Conservation (phyloP, 2,329 filamentous ascomycete species). For the Botrytis sinoallii region DNA sequence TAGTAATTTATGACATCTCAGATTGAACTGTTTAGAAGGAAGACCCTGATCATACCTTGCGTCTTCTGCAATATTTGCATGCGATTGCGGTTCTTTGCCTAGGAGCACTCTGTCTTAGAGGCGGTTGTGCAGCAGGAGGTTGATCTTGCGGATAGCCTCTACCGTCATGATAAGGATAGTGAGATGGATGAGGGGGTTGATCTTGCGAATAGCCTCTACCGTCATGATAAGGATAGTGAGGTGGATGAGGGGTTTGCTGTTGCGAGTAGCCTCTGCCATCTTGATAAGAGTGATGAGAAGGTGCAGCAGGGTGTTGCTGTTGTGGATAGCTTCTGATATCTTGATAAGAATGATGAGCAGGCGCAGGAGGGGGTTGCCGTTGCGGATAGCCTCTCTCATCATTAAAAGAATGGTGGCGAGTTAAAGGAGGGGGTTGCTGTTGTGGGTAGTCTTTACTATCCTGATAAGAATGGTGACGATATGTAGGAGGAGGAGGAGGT, state of each 20-base stretch:
- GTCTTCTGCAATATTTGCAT: slow-evolving; percentile 56
- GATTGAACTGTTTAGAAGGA: neutral
- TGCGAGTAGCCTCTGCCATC: slow-evolving; percentile 3
- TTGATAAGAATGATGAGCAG: neutral
- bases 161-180: slow-evolving; percentile 19
- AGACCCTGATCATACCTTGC: slow-evolving; percentile 47
- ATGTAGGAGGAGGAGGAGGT: too few species aligned
- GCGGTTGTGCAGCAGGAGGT: slow-evolving; percentile 13
- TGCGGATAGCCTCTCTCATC: neutral
- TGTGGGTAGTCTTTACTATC: neutral
- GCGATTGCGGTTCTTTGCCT: slow-evolving; percentile 59
- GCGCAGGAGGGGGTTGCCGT: neutral
- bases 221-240: too few species aligned
- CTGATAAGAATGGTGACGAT: neutral
- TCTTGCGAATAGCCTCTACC: too few species aligned
- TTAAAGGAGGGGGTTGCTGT: neutral
- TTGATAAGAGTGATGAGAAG: too few species aligned
- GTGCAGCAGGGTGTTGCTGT: neutral
- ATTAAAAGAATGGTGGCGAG: neutral
- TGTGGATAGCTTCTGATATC: slow-evolving; percentile 12
- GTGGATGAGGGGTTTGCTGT: neutral
- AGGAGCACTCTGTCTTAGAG: slow-evolving; percentile 48
- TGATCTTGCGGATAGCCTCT: slow-evolving; percentile 21
- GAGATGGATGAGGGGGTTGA: too few species aligned
- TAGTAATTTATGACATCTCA: neutral